These are phyloP conservation scores for Helianthus annuus DNA, from an alignment of 129 eudicot species.

Conservation along the genomic window DNA sequence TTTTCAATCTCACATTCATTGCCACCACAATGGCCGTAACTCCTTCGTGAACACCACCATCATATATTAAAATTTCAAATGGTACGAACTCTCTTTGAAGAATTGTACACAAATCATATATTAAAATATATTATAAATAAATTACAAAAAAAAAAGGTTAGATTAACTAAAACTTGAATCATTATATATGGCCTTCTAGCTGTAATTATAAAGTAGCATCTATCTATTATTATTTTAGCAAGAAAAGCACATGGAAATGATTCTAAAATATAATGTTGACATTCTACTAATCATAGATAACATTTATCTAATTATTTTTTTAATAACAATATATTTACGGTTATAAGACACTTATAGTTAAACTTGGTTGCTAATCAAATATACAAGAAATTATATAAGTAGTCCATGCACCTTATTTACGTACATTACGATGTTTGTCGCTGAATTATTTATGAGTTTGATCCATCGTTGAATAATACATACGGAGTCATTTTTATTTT, in stretches of 20 bases:
- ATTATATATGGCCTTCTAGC: background rate
- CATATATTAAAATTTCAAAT: background rate
- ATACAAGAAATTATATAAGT: too few relatives aligned
- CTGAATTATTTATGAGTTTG: too few relatives aligned
- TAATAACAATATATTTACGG: background rate
- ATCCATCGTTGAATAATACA: too few relatives aligned
- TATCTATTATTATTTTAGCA: background rate
- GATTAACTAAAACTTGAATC: background rate
- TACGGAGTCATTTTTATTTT: too few relatives aligned
- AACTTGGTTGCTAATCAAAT: too few relatives aligned
- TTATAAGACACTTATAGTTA: too few relatives aligned
- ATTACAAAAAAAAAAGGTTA: too few relatives aligned
- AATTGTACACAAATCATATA: too few relatives aligned
- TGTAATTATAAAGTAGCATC: background rate
- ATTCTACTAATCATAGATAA: background rate
- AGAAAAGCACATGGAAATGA: background rate
- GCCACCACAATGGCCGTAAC: background rate
- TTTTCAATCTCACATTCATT: slow-evolving; percentile 17
- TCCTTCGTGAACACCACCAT: background rate
- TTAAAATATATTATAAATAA: too few relatives aligned
- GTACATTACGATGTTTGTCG: too few relatives aligned
- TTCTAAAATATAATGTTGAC: slow-evolving; percentile 2
- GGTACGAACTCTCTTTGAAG: too few relatives aligned
- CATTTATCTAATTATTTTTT: background rate
- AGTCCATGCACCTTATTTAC: too few relatives aligned